phyloP scores from a whole-genome alignment of 768 basidiomycete genomes.

The Coprinopsis strossmayeri region DNA sequence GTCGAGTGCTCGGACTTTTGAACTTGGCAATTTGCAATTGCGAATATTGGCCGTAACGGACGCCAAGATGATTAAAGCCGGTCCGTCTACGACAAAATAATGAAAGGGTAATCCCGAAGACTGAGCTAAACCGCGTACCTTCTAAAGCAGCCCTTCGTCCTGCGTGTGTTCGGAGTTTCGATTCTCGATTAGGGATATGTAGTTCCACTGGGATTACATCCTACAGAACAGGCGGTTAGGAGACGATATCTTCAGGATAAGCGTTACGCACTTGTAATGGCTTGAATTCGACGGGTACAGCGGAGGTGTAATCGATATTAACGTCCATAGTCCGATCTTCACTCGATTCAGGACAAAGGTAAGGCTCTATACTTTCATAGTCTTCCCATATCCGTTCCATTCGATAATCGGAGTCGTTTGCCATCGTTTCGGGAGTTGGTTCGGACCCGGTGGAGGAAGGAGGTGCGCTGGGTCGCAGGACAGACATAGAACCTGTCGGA shows the following conservation, averaged over 20 bases:
- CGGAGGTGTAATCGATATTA: slow-evolving; percentile 49
- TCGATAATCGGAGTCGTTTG: slow-evolving; percentile 79
- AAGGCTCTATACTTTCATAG: slow-evolving; percentile 76
- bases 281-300: slow-evolving; percentile 29
- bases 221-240: slow-evolving; percentile 28
- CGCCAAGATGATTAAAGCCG: slow-evolving; percentile 82
- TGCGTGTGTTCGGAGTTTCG: slow-evolving; percentile 42
- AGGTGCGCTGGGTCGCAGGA: slow-evolving; percentile 13
- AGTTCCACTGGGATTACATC: slow-evolving; percentile 76
- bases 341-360: slow-evolving; percentile 42
- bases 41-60: slow-evolving; percentile 85
- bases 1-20: slow-evolving; percentile 80
- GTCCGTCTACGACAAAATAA: slow-evolving; percentile 58
- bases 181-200: slow-evolving; percentile 65
- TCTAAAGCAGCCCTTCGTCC: slow-evolving; percentile 50
- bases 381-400: slow-evolving; percentile 84
- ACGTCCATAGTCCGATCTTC: slow-evolving; percentile 45
- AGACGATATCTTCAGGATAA: not conserved
- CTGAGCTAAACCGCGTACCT: slow-evolving; percentile 37
- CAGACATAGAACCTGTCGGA: slow-evolving; percentile 27
- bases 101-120: not conserved
- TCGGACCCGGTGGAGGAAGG: slow-evolving; percentile 17
- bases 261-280: slow-evolving; percentile 49
- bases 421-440: slow-evolving; percentile 36
- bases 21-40: slow-evolving; percentile 80